Evolutionary conservation across 257 asterid species (phyloP), one percentile per base, ranked within the genome.

Genomic region (Nicotiana obtusifolia): DNA sequence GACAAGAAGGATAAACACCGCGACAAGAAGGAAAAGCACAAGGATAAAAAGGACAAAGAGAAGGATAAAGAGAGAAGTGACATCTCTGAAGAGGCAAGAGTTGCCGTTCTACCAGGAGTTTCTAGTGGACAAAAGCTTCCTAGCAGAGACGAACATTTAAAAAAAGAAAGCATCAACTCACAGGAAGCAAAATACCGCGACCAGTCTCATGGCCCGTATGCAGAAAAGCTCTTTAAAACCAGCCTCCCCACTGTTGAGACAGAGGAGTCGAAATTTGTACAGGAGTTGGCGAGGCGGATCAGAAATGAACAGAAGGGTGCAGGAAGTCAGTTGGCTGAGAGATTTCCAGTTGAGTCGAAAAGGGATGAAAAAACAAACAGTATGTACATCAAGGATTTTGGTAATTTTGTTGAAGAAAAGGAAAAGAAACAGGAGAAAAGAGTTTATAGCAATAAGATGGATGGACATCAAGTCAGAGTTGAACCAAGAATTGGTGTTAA

Each of bases 1-100:
- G 96, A 90, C 31, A 87, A 89, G 83, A 91, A 90, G 82, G 92
- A 77, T 53, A 93, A 93, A 85, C 87, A 84, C 87, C 89, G 84
- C 85, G 92, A 90, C 81, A 93, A 90, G 64, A 93, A 91, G 77
- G 91, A 87, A 78, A 85, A 84, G 65, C 87, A 80, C 84, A 88
- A 75, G 41, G 80, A 49, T 35, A 75, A 75, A 75, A 49, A 71
- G 57, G 19, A 86, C 83, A 91, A 88, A 89, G 89, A 88, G 44
- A 89, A 85, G 87, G 84, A 86, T 47, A 83, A 49, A 85, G 88
- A 92, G 69, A 91, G 88, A 82, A 89, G 92, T 82, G 88, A 93
- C 84, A 84, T 86, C 77, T 89, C 94, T 2, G 97, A 89, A 78
- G 92, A 86, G 84, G 88, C 90, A 30, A 84, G 87, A 78, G 88